Evolutionary conservation across 1,284 basidiomycete species (phyloP).

Genomic region (Phlebopus sp.): DNA sequence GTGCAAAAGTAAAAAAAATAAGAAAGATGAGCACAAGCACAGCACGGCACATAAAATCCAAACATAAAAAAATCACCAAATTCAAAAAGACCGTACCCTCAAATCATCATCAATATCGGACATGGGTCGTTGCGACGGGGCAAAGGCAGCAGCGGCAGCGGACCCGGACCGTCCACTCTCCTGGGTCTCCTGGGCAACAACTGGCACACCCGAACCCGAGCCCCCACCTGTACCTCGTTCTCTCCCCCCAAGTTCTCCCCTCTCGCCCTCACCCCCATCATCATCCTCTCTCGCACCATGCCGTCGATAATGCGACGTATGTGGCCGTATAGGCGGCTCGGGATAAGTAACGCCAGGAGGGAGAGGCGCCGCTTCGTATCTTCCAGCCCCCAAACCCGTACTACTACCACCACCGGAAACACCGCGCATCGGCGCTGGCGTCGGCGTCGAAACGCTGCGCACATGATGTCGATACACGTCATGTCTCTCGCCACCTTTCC

Average conservation of each 20-base stretch:
- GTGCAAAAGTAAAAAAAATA: too few relatives aligned
- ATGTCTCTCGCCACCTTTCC: background rate
- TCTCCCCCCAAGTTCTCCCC: too few relatives aligned
- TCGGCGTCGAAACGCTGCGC: conserved; percentile 1
- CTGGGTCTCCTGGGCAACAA: too few relatives aligned
- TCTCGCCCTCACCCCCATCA: too few relatives aligned
- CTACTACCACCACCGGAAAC: background rate
- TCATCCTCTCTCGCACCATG: background rate
- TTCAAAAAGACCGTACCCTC: conserved; percentile 1
- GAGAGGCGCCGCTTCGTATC: conserved; percentile 33
- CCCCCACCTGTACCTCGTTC: background rate
- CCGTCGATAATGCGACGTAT: conserved; percentile 23
- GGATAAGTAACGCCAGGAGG: conserved; percentile 33
- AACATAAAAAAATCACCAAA: conserved; percentile 1
- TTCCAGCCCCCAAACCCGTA: background rate
- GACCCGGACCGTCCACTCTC: conserved; percentile 9
- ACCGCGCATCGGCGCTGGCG: too few relatives aligned
- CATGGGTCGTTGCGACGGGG: conserved; percentile 28
- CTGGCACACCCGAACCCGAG: too few relatives aligned
- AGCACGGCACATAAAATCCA: too few relatives aligned
- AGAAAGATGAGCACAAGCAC: too few relatives aligned
- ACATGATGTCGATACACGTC: background rate
- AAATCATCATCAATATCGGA: conserved; percentile 26
- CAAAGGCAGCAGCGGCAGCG: conserved; percentile 22
- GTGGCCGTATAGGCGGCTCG: conserved; percentile 26